Evolutionary conservation across 805 yeast genomes (phyloP), one percentile per base, ranked within the genome.

Genomic region (Pichia heedii): DNA sequence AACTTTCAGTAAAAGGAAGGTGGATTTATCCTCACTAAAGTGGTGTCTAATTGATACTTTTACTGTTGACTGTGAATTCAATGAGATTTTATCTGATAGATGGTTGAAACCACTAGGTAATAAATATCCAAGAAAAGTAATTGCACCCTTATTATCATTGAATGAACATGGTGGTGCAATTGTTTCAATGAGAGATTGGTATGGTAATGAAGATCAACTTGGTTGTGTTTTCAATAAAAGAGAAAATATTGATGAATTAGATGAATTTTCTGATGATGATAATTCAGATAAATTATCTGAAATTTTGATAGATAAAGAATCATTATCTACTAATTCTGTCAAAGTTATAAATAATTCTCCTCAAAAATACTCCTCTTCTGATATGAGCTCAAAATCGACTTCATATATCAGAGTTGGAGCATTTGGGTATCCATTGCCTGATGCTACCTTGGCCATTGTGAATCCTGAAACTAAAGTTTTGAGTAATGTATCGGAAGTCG

Each of bases 131-230:
- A 73, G 82, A 32, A 76, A 77, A 41, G 84, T 87, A 5, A 81
- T 88, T 24, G 81, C 95, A 0, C 99, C 99, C 0, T 74, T 93
- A 69, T 68, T 93, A 36, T 84, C 96, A 0, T 66, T 93, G 40
- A 77, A 84, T 50, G 98, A 93, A 57, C 94, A 88, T 55, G 98
- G 98, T 29, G 99, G 99, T 2, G 85, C 90, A 77, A 88, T 89
- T 12, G 78, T 93, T 7, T 79, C 97, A 1, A 76, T 88, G 73
- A 72, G 95, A 51, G 99, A 93, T 60, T 90, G 96, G 87, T 66
- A 89, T 15, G 88, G 86, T 4, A 76, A 76, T 4, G 76, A 76
- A 43, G 84, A 81, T 19, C 74, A 75, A 39, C 54, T 81, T 43
- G 84, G 85, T 5, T 69, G 77, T 37, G 54, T 66, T 1, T 60